Conservation (phyloP, 2,329 filamentous ascomycete genomes). For the Botrytis sinoallii region DNA sequence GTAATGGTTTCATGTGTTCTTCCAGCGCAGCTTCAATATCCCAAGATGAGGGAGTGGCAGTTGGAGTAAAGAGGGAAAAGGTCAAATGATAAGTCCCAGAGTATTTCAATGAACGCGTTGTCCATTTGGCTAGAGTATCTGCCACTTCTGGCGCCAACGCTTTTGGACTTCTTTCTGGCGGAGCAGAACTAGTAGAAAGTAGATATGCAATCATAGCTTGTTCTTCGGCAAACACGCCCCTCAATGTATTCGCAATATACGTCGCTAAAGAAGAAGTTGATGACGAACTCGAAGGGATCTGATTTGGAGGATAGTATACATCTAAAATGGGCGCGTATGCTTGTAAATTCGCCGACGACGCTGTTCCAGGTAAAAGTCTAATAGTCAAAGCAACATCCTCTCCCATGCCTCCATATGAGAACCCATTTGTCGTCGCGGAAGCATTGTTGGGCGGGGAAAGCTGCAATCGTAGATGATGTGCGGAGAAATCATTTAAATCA, state of each 20-base stretch:
- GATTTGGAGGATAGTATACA: conserved; percentile 70
- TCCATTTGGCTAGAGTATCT: conserved; percentile 63
- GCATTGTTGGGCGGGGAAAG: conserved; percentile 46
- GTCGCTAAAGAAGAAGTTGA: conserved; percentile 67
- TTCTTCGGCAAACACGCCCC: conserved; percentile 80
- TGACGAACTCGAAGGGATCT: conserved; percentile 67
- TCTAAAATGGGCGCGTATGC: conserved; percentile 70
- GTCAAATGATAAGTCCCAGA: conserved; percentile 92
- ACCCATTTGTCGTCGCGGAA: conserved; percentile 27
- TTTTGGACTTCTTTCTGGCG: conserved; percentile 47
- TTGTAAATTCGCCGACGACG: conserved; percentile 60
- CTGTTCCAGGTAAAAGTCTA: conserved; percentile 62
- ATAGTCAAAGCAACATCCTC: conserved; percentile 64
- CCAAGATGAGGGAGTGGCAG: conserved; percentile 78
- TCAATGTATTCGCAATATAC: conserved; percentile 75
- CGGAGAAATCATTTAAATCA: conserved; percentile 79
- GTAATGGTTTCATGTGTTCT: conserved; percentile 76
- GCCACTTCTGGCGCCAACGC: conserved; percentile 50
- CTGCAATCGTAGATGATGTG: conserved; percentile 75
- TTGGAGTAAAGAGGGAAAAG: conserved; percentile 88
- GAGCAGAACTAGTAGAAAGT: conserved; percentile 57
- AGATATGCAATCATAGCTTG: conserved; percentile 79
- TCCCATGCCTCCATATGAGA: conserved; percentile 40
- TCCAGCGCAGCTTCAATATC: conserved; percentile 80
- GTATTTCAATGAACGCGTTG: conserved; percentile 84